Conservation (phyloP, 1,284 basidiomycete genomes). For the Trichosporon sp. region DNA sequence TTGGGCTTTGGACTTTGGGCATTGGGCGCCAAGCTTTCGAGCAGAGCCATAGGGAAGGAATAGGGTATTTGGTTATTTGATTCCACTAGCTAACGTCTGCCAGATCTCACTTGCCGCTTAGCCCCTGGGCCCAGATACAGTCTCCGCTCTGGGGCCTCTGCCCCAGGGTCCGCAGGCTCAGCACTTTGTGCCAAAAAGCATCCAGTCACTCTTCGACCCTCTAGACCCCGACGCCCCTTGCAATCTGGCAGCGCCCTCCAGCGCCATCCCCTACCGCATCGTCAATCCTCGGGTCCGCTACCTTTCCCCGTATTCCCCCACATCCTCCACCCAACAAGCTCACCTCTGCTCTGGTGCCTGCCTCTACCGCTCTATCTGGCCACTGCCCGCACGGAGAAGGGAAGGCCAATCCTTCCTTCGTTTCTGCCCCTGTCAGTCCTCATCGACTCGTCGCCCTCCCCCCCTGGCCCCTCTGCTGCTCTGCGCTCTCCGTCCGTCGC, state of each 20-base stretch:
- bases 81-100: constrained; percentile 11
- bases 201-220: not conserved
- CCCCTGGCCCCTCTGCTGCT: constrained; percentile 12
- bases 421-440: constrained; percentile 3
- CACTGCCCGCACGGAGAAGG: not conserved
- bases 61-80: constrained; percentile 12
- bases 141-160: not conserved
- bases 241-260: not conserved
- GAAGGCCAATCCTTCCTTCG: constrained; percentile 7
- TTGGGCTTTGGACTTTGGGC: not conserved
- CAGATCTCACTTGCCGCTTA: constrained; percentile 14
- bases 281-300: not conserved
- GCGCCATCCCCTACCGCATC: not conserved
- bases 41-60: not conserved
- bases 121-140: not conserved
- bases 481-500: constrained; percentile 1
- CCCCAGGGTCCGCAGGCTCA: no score
- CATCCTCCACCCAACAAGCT: not conserved
- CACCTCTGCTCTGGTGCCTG: constrained; percentile 6
- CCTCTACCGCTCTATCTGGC: not conserved
- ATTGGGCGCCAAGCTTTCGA: not conserved
- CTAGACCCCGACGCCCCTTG: not conserved
- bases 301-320: constrained; percentile 12
- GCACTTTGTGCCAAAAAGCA: not conserved
- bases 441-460: not conserved